A percentile compares a stretch with the other conserved stretches of the same genome.
Conservation (phyloP, 306 rosid genomes). For the Vigna unguiculata region DNA sequence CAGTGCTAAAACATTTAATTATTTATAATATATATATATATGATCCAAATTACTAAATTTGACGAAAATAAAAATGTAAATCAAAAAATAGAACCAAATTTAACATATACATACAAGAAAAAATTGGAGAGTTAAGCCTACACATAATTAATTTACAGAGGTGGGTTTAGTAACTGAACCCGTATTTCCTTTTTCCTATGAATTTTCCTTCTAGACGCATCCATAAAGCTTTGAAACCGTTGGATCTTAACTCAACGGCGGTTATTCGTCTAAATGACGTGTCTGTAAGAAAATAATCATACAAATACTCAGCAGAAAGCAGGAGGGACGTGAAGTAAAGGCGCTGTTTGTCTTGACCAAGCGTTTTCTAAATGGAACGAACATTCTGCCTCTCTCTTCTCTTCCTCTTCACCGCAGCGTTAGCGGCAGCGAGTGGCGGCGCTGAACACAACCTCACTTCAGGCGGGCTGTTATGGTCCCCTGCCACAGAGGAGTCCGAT, state of each 20-base stretch:
- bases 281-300: neutral
- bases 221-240: conserved; percentile 2
- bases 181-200: neutral
- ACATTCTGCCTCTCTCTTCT: conserved; percentile 36
- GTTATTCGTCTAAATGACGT: conserved; percentile 9
- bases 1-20: too few relatives aligned
- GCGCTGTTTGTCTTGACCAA: neutral
- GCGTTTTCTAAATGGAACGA: conserved; percentile 42
- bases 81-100: too few relatives aligned
- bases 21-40: too few relatives aligned
- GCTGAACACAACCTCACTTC: conserved; percentile 38
- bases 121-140: too few relatives aligned
- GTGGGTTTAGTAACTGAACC: too few relatives aligned
- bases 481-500: conserved; percentile 62
- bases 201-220: neutral
- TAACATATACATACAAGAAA: too few relatives aligned
- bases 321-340: neutral
- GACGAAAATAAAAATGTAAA: too few relatives aligned
- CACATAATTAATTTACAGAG: too few relatives aligned
- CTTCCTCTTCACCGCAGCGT: conserved; percentile 25
- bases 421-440: conserved; percentile 9
- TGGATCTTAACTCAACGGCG: conserved; percentile 10
- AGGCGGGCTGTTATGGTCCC: conserved; percentile 52
- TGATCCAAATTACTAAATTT: too few relatives aligned
- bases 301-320: neutral